These are phyloP conservation scores for Acacia pycnantha DNA, from an alignment of 331 rosid species.

Conservation along the genomic window DNA sequence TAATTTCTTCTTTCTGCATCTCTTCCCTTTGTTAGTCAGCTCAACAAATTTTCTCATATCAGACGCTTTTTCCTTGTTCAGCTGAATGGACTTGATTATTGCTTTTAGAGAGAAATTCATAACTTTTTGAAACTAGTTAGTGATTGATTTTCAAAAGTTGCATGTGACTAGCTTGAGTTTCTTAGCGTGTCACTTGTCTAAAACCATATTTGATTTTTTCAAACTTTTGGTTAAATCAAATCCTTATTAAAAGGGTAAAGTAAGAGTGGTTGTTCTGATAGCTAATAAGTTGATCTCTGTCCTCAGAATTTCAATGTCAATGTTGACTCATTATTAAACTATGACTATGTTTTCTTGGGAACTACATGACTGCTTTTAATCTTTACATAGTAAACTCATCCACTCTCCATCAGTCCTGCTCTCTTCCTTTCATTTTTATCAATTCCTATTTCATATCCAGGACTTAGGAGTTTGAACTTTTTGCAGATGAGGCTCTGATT, in stretches of 20 bases:
- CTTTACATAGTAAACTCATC: conserved; percentile 1
- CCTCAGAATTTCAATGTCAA: conserved; percentile 12
- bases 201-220: conserved; percentile 3
- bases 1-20: neutral
- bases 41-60: neutral
- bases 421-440: neutral
- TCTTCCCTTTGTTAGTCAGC: neutral
- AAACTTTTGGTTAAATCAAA: neutral
- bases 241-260: conserved; percentile 5
- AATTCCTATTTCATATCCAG: conserved; percentile 27
- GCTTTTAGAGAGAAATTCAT: neutral
- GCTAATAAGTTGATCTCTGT: conserved; percentile 10
- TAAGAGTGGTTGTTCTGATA: conserved; percentile 11
- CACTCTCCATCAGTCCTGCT: neutral
- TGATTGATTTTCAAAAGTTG: neutral
- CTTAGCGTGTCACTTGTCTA: neutral
- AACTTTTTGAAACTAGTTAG: neutral
- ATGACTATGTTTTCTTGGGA: conserved; percentile 29
- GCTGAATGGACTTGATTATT: neutral
- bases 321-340: neutral
- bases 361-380: neutral
- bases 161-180: neutral
- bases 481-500: conserved; percentile 61
- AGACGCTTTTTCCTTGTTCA: neutral
- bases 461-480: conserved; percentile 32